Evolutionary conservation across 208 protist species (phyloP), one percentile per base, ranked within the genome.

Genomic region (Crithidia acanthocephali): DNA sequence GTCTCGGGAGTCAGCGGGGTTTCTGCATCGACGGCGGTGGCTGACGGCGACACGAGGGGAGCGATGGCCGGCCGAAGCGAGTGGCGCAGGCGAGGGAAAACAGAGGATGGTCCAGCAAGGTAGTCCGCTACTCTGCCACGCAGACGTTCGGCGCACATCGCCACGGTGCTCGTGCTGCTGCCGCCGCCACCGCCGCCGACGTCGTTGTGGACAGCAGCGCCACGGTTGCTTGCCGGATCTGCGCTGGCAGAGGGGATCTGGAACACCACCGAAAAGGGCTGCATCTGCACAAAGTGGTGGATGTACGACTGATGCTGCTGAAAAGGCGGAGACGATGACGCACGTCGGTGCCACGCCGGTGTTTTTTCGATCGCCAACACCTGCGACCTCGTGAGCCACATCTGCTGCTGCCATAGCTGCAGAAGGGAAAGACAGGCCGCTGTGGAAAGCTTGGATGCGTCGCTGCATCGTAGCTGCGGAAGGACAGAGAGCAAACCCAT

Each of bases 101-200:
- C 30, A 11, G 44, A 18, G 10, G 72, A 25, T 42, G 72, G 52
- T 6, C 72, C 65, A 33, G 58, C 25, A 18, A 78, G 65, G 45
- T 64, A 72, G 48, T 35, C 28, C 27, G 25, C 52, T 18, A 72
- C 44, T 2, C 23, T 68, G 23, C 37, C 22, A 37, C 60, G 72
- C 28, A 72, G 30, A 13, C 18, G 22, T 28, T 60, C 51, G 13
- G 28, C 15, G 8, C 63, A 22, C 22, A 28, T 45, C 25, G 1
- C 28, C 10, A 27, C 13, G n/a, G 16, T 33, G 23, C 18, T 27
- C n/a, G 20, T 44, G 0, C 44, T 25, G 28, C 5, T 44, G 22
- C 8, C 5, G n/a, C 13, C 23, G 56, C 5, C 51, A 8, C 2
- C 28, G 22, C 37, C 13, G 9, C 37, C 37, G 37, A 7, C 13